Conservation (phyloP, 163 green algal species). For the Smithsoniella earleae region DNA sequence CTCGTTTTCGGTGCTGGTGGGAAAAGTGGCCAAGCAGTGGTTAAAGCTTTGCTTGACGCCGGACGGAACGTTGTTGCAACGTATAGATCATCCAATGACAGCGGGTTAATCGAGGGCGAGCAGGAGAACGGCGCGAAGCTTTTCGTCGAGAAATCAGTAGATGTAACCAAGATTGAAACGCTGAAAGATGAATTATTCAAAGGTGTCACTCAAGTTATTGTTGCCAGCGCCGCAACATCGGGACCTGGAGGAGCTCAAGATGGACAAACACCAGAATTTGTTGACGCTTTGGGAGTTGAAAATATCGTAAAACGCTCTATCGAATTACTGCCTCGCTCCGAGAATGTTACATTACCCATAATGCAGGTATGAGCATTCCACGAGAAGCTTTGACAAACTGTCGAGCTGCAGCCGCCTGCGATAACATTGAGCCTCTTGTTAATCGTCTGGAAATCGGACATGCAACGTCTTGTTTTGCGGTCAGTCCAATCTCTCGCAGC, state of each 20-base stretch:
- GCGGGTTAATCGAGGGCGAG: conserved; percentile 39
- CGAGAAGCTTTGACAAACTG: no score
- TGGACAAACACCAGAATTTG: conserved; percentile 57
- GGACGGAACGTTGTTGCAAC: conserved; percentile 67
- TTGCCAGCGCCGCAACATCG: conserved; percentile 39
- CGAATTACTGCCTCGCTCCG: conserved; percentile 34
- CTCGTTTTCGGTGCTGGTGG: conserved; percentile 70
- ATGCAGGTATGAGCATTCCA: no score
- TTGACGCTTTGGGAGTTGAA: conserved; percentile 54
- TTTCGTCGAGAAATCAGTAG: conserved; percentile 49
- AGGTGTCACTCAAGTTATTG: conserved; percentile 60
- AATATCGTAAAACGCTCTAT: conserved; percentile 33
- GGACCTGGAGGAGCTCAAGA: conserved; percentile 51
- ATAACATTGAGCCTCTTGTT: no score
- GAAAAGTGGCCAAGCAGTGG: conserved; percentile 51
- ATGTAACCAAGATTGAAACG: conserved; percentile 57
- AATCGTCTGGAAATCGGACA: no score
- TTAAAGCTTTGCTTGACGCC: conserved; percentile 49
- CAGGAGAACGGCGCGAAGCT: conserved; percentile 46
- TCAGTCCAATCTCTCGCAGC: no score
- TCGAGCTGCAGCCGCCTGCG: no score
- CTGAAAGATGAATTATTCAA: conserved; percentile 56
- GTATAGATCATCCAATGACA: conserved; percentile 37
- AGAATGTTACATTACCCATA: background rate
- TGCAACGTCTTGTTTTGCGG: no score